Base-by-base conservation (phyloP, 2,329 filamentous ascomycete species). In the Fusarium algeriense region DNA sequence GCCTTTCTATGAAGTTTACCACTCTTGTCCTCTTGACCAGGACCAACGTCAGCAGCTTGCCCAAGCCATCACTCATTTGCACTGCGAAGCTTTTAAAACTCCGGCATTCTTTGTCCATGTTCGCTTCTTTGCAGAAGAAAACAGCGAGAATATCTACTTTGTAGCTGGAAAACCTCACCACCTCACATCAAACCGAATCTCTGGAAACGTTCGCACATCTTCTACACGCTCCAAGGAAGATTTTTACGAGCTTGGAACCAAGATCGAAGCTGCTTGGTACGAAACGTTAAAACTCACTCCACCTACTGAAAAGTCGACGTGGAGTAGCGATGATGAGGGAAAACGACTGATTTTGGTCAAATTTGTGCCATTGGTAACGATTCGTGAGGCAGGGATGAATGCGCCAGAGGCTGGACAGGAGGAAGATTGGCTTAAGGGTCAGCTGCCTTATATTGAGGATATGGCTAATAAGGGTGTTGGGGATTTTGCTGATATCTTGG, bases 401-500 rank as follows among this genome's bases (percentile, higher is more conserved):
- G 69, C 74, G 5, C 72, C 73, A 1, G 64, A 61, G 8, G 73
- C 73, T 15, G 73, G 73, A 0, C 54, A 75, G 1, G 73, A 75
- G 35, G 58, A 58, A 23, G 43, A 37, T 0, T 74, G 72, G 72
- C 30, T 74, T 7, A 50, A 67, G 9, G 34, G 58, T 6, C 66
- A 74, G 28, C 17, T 66, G 2, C 69, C 69, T 0, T 60, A 62
- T 10, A 50, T 74, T 9, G 60, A 73, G 9, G 26, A 58, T 6
- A 73, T 74, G 72, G 52, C 60, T 4, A 12, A 48, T 0, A 73
- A 71, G 15, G 69, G 64, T 1, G 40, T 71, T 2, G 38, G 45
- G 1, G 71, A 73, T 11, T 63, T 74, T 7, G 30, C 35, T 5
- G 50, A 56, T 2, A 35, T 74, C 7, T 19, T 62, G 17, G 15